Base-by-base conservation (phyloP, 192 early-diverging fungal genomes). In the Jimgerdemannia flammicorona region DNA sequence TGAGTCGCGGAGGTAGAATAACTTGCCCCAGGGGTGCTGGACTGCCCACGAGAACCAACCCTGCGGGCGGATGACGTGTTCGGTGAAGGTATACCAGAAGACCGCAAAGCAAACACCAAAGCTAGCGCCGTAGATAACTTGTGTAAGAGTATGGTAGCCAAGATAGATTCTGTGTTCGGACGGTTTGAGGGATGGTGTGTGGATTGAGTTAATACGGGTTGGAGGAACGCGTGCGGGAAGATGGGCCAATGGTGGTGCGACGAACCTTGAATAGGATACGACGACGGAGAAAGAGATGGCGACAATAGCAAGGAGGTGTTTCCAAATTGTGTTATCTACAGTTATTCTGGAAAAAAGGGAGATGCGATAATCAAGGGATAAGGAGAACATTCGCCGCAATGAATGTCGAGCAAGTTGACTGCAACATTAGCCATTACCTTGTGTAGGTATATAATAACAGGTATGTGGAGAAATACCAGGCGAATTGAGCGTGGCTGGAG, bases 401-500 rank as follows among this genome's bases (percentile, higher is more conserved):
- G n/a, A 11, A 20, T 6, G 4, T 4, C 63, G 3, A 20, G 3
- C 3, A 40, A 20, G n/a, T 42, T 42, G 9, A 44, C 67, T 63
- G 6, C 4, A 8, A 18, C 41, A 4, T 10, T 43, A 49, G 42
- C 9, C 67, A 66, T 79, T 80, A 90, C 88, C 84, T 78, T 44
- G 64, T 68, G 59, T 83, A 78, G 40, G 87, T 73, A 67, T 93
- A 86, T 17, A 95, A 76, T 18, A 84, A 69, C 0, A 77, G 67
- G 74, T 88, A 93, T 0, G 80, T 80, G 6, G 90, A 85, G 82
- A 93, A 96, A 78, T 85, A 96, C 44, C 86, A 85, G 76, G 95
- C 91, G 75, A 95, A 94, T 74, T 96, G 93, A 8, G 93, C 76
- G 77, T 96, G 95, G 43, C 86, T 89, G 7, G 90, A 92, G 8